A percentile compares a stretch with the other conserved stretches of the same genome.
Evolutionary conservation across 1,284 basidiomycete species (phyloP).

Genomic region (Leccinum insigne): DNA sequence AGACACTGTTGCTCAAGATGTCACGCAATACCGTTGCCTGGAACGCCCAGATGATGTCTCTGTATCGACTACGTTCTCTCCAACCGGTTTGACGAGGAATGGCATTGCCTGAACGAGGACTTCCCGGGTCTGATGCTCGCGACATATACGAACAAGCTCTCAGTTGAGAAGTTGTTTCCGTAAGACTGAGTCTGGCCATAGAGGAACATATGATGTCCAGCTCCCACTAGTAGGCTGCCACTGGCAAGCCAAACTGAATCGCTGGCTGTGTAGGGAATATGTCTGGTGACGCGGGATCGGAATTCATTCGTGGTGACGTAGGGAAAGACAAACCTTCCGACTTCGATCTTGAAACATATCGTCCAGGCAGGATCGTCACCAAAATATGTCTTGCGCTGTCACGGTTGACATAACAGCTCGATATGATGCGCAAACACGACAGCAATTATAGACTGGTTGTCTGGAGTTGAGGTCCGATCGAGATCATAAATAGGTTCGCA

Average conservation of each 20-base stretch:
- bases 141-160: too few species aligned
- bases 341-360: slow-evolving; percentile 69
- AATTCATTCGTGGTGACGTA: not conserved
- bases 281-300: slow-evolving; percentile 40
- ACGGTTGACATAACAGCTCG: slow-evolving; percentile 73
- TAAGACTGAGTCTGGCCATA: slow-evolving; percentile 48
- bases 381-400: slow-evolving; percentile 85
- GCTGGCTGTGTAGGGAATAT: slow-evolving; percentile 74
- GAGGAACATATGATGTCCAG: slow-evolving; percentile 78
- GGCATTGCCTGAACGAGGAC: too few species aligned
- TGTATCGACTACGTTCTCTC: too few species aligned
- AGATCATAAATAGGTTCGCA: slow-evolving; percentile 72
- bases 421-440: slow-evolving; percentile 80
- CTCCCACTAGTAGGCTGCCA: slow-evolving; percentile 74
- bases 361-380: slow-evolving; percentile 82
- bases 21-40: too few species aligned
- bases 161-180: slow-evolving; percentile 2
- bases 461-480: slow-evolving; percentile 89
- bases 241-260: slow-evolving; percentile 89
- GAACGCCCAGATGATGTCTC: too few species aligned
- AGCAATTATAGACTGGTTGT: slow-evolving; percentile 86
- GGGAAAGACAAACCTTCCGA: slow-evolving; percentile 52
- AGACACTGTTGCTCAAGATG: too few species aligned
- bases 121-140: too few species aligned
- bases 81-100: too few species aligned